Evolutionary conservation across 2,329 filamentous ascomycete genomes (phyloP), one percentile per base, ranked within the genome.

Genomic region (Bimuria novae-zelandiae): DNA sequence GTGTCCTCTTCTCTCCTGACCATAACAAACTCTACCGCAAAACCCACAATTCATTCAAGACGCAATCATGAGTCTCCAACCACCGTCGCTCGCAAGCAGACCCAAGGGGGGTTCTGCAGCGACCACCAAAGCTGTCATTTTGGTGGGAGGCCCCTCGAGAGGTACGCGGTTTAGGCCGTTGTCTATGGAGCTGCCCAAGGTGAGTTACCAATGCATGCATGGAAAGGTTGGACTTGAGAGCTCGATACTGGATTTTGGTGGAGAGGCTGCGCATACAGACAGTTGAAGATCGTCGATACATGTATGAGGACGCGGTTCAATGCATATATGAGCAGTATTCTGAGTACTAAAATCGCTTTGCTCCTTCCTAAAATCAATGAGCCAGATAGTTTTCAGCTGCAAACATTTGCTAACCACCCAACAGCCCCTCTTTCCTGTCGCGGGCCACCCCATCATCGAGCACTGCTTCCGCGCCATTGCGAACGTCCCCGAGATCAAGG

Each of bases 381-480:
- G 19, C 19, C 12, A 12, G 19, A 14, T n/a, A 4, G 23, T 21
- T 12, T 17, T 22, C 14, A 10, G 45, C 25, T 30, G 33, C 32
- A 17, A 51, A 49, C 63, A 57, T 17, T 59, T 54, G 51, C 58
- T 64, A 62, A 64, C 56, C 51, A 29, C 45, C 25, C 37, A 44
- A 57, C 68, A 95, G 91, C 94, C 94, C 60, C 89, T 99, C 65
- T 97, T 99, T 80, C 93, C 97, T 76, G 92, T 99, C 71, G 94
- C 94, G 64, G 94, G 94, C 66, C 94, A 99, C 78, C 92, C 93
- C 66, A 97, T 99, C 79, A 92, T 97, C 80, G 93, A 92, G 84
- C 94, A 99, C 82, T 96, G 92, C 82, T 85, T 99, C 74, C 89
- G 89, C 69, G 92, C 94, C 69, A 84, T 97, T 70, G 87, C 90